Base-by-base conservation (phyloP, 371 early-diverging fungal species). In the Zychaea mexicana region DNA sequence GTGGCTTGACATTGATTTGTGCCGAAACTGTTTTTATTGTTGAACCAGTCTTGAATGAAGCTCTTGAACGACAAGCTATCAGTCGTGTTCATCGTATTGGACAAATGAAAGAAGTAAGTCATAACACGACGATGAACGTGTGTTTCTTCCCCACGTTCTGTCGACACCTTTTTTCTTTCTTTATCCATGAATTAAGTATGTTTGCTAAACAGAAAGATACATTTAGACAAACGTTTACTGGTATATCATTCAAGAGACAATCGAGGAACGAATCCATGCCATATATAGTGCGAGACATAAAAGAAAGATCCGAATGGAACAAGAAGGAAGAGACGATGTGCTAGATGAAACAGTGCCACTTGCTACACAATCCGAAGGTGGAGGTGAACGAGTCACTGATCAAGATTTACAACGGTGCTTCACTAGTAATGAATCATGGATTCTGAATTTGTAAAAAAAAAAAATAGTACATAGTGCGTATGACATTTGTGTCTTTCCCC, bases 41-140 rank as follows among this genome's bases (percentile, higher is more conserved):
- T 15, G 85, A 85, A 30, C 85, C 85, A 2, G 71, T 85, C 0
- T 58, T 85, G 6, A 81, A 82, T 49, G 79, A 79, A 45, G 72
- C 70, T 19, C 52, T 85, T 26, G 83, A 85, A 47, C 74, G 73
- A 9, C 85, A 85, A 61, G 85, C 92, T 3, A 90, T 91, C 67
- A 92, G 91, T 67, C 82, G 93, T 53, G 96, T 96, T 0, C 99
- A 99, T 79, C 89, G 99, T 55, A 85, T 99, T 66, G 99, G 99
- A 6, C 99, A 99, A 74, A 95, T 91, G 6, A 90, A 90, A 52
- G 93, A 95, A 71, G 98, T 96, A 55, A 73, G 78, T n/a, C n/a
- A n/a, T n/a, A n/a, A n/a, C n/a, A n/a, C n/a, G n/a, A n/a, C n/a
- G n/a, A n/a, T n/a, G n/a, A n/a, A n/a, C n/a, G n/a, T n/a, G n/a